These are phyloP conservation scores for Crithidia acanthocephali DNA, from an alignment of 208 protist genomes.

Conservation along the genomic window DNA sequence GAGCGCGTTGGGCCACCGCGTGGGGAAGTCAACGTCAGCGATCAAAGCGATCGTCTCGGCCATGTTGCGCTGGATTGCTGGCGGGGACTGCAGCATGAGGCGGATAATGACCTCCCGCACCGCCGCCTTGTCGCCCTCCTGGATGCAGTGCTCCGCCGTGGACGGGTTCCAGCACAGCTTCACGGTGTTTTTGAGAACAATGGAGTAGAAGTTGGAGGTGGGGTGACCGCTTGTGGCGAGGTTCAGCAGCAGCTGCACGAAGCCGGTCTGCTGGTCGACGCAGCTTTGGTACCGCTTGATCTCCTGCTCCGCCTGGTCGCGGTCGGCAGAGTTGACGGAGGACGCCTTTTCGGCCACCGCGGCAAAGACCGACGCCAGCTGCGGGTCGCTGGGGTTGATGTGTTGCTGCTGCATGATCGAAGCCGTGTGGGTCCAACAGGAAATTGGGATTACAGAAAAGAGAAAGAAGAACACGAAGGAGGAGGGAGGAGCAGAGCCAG, in stretches of 20 bases:
- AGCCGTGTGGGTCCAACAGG: neutral
- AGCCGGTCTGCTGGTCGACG: constrained; percentile 73
- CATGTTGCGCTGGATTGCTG: constrained; percentile 84
- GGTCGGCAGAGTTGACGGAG: constrained; percentile 53
- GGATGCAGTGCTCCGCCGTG: constrained; percentile 82
- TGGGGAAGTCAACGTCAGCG: constrained; percentile 92
- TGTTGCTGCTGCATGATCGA: constrained; percentile 23
- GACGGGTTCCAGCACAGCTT: constrained; percentile 79
- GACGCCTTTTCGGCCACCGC: constrained; percentile 43
- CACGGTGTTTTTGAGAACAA: constrained; percentile 90
- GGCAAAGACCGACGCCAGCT: constrained; percentile 33
- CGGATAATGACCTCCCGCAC: constrained; percentile 62
- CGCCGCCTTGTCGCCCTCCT: constrained; percentile 67
- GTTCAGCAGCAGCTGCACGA: constrained; percentile 68
- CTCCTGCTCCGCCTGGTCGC: constrained; percentile 57
- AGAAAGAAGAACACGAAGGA: neutral
- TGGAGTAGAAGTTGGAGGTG: constrained; percentile 63
- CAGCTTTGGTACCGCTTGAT: constrained; percentile 66
- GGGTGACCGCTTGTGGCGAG: constrained; percentile 36
- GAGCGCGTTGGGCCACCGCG: constrained; percentile 85
- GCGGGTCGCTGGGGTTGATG: constrained; percentile 57
- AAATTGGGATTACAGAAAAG: too few species aligned
- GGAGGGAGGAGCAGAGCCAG: neutral
- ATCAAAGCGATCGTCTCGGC: constrained; percentile 91
- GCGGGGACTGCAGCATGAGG: constrained; percentile 60